Evolutionary conservation across 1,284 basidiomycete genomes (phyloP), one percentile per base, ranked within the genome.

Genomic region (Coniferiporia weirii): DNA sequence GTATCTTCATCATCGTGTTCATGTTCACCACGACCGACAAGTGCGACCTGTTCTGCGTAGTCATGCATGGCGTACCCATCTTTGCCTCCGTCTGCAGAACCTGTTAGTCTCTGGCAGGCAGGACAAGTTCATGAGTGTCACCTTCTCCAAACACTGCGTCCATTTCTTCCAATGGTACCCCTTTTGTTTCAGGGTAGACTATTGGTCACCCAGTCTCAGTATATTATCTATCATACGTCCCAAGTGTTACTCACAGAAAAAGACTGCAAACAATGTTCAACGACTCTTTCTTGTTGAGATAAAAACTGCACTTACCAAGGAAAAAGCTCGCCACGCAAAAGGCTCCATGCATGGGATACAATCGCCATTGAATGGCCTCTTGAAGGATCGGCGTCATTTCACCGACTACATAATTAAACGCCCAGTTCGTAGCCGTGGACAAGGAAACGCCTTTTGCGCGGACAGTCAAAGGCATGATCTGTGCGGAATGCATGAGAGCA

Each of bases 331-430:
- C 85, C 12, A 84, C 81, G 71, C 95, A 95, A 75, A 96, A 96
- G 73, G 93, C 93, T 12, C 91, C 94, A 66, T 97, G 94, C 91
- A 99, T 95, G 0, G 92, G 91, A 73, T 98, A 98, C 54, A 98
- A 74, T 55, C 91, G 81, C 95, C 96, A 99, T 43, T 83, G 82
- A 65, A 99, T 98, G 43, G 82, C 74, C 64, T 97, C 93, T 75
- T 98, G 94, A 53, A 98, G 77, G 51, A 89, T 80, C 0, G 95
- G 95, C 0, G 95, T 98, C 40, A 85, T 79, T 71, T 94, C 91
- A 20, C 95, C 95, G 48, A 98, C 93, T 64, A 93, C 70, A 73
- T 87, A 94, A 71, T 94, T 94, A 76, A 94, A 94, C 13, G 87
- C 82, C 92, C 91, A 85, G 53, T 61, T 61, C 15, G 60, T 61